A percentile compares a stretch with the other conserved stretches of the same genome.
These are phyloP conservation scores for Tulasnella sp. DNA, from an alignment of 768 basidiomycete genomes.

Conservation along the genomic window DNA sequence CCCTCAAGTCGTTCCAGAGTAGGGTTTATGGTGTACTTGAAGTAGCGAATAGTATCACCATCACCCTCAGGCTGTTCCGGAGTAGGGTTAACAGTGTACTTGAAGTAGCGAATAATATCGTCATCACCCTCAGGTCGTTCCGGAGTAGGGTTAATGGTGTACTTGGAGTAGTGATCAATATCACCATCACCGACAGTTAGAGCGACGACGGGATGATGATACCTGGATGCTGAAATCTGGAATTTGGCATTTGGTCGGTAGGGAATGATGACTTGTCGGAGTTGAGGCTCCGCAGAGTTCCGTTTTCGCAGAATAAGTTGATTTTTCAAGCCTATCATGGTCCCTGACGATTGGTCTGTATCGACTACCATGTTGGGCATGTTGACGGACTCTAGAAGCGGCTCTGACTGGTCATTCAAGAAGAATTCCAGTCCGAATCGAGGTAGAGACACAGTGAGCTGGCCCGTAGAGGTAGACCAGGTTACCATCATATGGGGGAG, in stretches of 20 bases:
- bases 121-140: no score
- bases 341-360: constrained; percentile 30
- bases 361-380: constrained; percentile 34
- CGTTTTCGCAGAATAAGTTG: constrained; percentile 31
- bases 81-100: constrained; percentile 20
- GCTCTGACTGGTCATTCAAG: constrained; percentile 20
- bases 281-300: constrained; percentile 23
- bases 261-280: not conserved
- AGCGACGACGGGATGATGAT: no score
- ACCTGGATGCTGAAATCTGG: no score
- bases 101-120: no score
- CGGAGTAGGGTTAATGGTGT: no score
- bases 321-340: constrained; percentile 33
- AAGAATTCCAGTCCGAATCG: constrained; percentile 30
- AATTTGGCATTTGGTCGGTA: no score
- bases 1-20: constrained; percentile 25
- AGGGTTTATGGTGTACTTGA: constrained; percentile 25
- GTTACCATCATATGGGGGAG: not conserved
- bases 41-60: constrained; percentile 21
- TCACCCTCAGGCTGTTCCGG: constrained; percentile 14
- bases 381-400: constrained; percentile 33
- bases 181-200: constrained; percentile 17
- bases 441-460: no score
- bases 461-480: no score
- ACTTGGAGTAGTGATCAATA: constrained; percentile 17